A percentile compares a stretch with the other conserved stretches of the same genome.
These are phyloP conservation scores for Helminthosporium solani DNA, from an alignment of 2,329 filamentous ascomycete species.

Conservation along the genomic window DNA sequence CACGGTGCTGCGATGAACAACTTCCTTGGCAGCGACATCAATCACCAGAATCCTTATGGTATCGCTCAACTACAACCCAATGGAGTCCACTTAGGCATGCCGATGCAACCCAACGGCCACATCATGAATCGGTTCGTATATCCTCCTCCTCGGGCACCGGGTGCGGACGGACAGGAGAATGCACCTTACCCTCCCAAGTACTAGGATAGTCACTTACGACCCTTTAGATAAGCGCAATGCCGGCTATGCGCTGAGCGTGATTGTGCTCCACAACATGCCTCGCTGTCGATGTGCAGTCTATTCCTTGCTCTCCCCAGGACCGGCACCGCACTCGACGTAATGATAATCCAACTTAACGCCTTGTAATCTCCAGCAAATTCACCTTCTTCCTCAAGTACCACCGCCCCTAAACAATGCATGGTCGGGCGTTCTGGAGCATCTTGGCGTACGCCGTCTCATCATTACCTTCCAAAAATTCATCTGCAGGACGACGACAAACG, in stretches of 20 bases:
- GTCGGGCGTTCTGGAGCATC: conserved; percentile 20
- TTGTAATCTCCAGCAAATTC: conserved; percentile 34
- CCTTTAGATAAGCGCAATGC: conserved; percentile 28
- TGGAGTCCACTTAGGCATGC: conserved; percentile 44
- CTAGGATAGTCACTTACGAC: conserved; percentile 31
- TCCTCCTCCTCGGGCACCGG: conserved; percentile 21
- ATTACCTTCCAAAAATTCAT: background rate
- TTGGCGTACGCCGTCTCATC: conserved; percentile 30
- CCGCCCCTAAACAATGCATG: conserved; percentile 28
- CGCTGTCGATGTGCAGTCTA: conserved; percentile 7
- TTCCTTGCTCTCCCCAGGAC: conserved; percentile 6
- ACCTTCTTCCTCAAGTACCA: conserved; percentile 22
- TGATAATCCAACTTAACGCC: conserved; percentile 16
- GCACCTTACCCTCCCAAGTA: conserved; percentile 25
- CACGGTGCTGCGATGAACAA: conserved; percentile 52
- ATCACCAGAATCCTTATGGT: conserved; percentile 51
- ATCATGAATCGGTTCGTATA: conserved; percentile 44
- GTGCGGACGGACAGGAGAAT: conserved; percentile 31
- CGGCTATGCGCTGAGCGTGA: conserved; percentile 19
- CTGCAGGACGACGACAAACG: conserved; percentile 3
- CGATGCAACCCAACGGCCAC: conserved; percentile 37
- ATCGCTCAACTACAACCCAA: conserved; percentile 48
- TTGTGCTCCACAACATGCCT: conserved; percentile 9
- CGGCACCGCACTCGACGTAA: conserved; percentile 9
- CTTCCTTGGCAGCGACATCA: conserved; percentile 49